phyloP scores from a whole-genome alignment of 2,329 filamentous ascomycete genomes.

The Fusarium oligoseptatum region DNA sequence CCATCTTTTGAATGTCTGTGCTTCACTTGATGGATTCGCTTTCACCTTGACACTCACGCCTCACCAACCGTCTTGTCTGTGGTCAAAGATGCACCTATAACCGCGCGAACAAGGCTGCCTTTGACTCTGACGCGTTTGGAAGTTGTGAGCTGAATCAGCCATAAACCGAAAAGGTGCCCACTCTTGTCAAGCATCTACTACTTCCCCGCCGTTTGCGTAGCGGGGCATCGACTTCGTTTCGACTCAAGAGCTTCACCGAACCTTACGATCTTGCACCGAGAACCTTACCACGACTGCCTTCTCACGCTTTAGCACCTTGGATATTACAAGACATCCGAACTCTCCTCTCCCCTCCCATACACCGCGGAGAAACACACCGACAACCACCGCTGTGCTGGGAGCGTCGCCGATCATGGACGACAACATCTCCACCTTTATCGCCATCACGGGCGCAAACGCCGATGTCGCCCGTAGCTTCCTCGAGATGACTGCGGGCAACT shows the following conservation, averaged over 20 bases:
- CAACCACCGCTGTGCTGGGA: conserved; percentile 5
- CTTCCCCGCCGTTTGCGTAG: conserved; percentile 33
- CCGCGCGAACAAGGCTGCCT: background rate
- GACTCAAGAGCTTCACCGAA: conserved; percentile 33
- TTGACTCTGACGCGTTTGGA: conserved; percentile 1
- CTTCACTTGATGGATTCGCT: conserved; percentile 28
- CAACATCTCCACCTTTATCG: conserved; percentile 81
- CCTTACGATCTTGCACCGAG: conserved; percentile 24
- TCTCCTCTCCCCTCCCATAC: background rate
- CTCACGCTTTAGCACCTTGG: background rate
- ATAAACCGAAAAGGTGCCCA: background rate
- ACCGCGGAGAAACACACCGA: background rate
- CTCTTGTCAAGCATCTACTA: background rate
- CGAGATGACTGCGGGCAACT: conserved; percentile 84
- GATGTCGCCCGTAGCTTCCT: conserved; percentile 86
- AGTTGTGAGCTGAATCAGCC: conserved; percentile 4
- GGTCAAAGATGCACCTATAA: conserved; percentile 8
- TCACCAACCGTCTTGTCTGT: background rate
- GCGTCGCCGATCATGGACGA: conserved; percentile 70
- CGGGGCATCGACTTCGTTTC: conserved; percentile 35
- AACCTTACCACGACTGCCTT: background rate
- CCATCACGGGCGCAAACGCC: conserved; percentile 82
- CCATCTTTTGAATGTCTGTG: conserved; percentile 37
- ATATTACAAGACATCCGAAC: background rate
- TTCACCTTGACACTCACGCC: conserved; percentile 34